Evolutionary conservation across 441 rosid species (phyloP), one percentile per base, ranked within the genome.

Genomic region (Adansonia rubrostipa): DNA sequence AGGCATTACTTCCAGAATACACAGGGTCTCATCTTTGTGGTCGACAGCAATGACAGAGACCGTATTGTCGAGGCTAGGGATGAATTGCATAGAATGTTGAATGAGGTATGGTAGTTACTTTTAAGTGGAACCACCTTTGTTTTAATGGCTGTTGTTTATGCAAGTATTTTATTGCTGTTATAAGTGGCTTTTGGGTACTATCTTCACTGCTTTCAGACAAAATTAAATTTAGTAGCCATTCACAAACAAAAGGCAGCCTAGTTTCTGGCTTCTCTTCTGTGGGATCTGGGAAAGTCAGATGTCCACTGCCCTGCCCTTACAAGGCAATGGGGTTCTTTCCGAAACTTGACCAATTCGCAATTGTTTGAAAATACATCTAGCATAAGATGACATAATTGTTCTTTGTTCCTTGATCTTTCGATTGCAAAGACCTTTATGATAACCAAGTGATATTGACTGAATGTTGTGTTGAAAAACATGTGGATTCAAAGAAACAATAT

Each of bases 1-100:
- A 93, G 92, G 85, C 91, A 90, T 77, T 93, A 91, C 86, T 90
- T 92, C 86, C 95, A 90, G 73, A 92, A 92, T 81, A 93, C 96
- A 28, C 91, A 91, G 77, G 98, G 96, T 73, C 96, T 93, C 58
- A 92, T 93, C 61, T 93, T 90, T 61, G 98, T 93, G 48, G 98
- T 92, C 57, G 98, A 93, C 84, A 93, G 96, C 82, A 93, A 90
- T 24, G 98, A 93, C 72, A 87, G 96, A 80, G 97, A 92, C 81
- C 89, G 97, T 82, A 82, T 92, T 85, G 91, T 87, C 66, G 97
- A 93, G 83, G 98, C 98, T 60, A 87, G 92, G 85, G 98, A 93
- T 83, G 96, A 93, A 83, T 85, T 93, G 77, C 96, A 93, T 73
- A 87, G 93, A 83, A 92, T 93, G 93, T 85, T 93, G 81, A 93